Conservation (phyloP, 2,329 filamentous ascomycete species). For the Fusarium torreyae region DNA sequence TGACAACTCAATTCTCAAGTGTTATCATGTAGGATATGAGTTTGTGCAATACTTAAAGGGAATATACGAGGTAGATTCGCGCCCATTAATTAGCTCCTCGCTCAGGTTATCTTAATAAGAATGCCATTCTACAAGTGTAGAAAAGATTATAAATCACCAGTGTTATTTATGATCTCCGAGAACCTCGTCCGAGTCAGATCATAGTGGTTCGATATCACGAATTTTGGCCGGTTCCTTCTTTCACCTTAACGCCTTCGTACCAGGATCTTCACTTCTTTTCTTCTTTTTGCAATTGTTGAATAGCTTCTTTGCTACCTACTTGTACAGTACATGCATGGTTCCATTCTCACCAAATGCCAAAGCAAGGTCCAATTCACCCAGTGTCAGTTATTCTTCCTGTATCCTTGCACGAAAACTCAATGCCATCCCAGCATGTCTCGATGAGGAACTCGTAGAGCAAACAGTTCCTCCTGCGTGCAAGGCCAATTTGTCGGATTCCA, state of each 20-base stretch:
- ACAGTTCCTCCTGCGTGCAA: neutral
- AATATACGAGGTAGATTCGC: no score
- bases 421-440: neutral
- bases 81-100: no score
- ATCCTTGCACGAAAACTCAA: neutral
- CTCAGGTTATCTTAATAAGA: no score
- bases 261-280: neutral
- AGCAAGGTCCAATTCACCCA: neutral
- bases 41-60: no score
- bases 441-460: neutral
- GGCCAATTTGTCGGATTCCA: no score
- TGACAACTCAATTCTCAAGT: no score
- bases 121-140: no score
- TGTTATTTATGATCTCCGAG: neutral
- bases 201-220: constrained; percentile 49
- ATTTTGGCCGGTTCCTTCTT: constrained; percentile 11
- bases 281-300: constrained; percentile 11
- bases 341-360: neutral
- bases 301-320: neutral
- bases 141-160: no score
- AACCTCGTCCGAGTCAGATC: constrained; percentile 41
- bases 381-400: neutral
- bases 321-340: constrained; percentile 8
- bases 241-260: constrained; percentile 1
- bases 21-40: no score